These are phyloP conservation scores for Plasmodium gaboni DNA, from an alignment of 169 alveolate genomes.

Conservation along the genomic window DNA sequence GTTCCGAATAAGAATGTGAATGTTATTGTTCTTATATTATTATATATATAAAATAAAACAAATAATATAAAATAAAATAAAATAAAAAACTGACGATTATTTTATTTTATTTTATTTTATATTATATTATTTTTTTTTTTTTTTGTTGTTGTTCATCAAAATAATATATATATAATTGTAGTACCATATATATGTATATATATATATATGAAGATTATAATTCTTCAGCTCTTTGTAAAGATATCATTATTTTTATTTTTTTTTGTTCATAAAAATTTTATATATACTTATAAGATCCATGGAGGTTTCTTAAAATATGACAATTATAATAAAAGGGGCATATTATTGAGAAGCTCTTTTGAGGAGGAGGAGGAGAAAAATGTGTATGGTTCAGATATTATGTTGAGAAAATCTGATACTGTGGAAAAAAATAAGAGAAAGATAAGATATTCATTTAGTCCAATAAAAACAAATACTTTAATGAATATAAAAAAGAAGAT, in stretches of 20 bases:
- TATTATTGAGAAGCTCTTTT: neutral
- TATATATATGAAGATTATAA: too few relatives aligned
- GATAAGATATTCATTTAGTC: conserved; percentile 56
- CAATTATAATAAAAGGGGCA: neutral
- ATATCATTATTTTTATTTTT: conserved; percentile 18
- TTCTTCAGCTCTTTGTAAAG: too few relatives aligned
- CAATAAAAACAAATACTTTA: conserved; percentile 35
- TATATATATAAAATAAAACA: too few relatives aligned
- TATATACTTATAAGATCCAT: conserved; percentile 21
- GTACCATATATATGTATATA: too few relatives aligned
- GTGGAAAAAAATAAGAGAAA: conserved; percentile 7
- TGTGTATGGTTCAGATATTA: conserved; percentile 1
- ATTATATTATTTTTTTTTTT: too few relatives aligned
- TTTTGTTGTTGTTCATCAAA: too few relatives aligned
- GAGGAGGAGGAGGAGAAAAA: conserved; percentile 1
- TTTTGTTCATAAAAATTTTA: conserved; percentile 3
- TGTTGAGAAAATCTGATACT: neutral
- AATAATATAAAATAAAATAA: too few relatives aligned
- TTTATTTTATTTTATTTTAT: too few relatives aligned
- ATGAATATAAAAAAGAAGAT: conserved; percentile 50
- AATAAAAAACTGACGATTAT: too few relatives aligned
- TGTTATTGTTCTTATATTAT: too few relatives aligned
- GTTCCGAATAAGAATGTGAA: too few relatives aligned
- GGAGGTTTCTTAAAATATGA: conserved; percentile 5
- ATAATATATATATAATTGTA: too few relatives aligned